A percentile compares a stretch with the other conserved stretches of the same genome.
Conservation (phyloP, 2,329 filamentous ascomycete genomes). For the Monilinia aucupariae region DNA sequence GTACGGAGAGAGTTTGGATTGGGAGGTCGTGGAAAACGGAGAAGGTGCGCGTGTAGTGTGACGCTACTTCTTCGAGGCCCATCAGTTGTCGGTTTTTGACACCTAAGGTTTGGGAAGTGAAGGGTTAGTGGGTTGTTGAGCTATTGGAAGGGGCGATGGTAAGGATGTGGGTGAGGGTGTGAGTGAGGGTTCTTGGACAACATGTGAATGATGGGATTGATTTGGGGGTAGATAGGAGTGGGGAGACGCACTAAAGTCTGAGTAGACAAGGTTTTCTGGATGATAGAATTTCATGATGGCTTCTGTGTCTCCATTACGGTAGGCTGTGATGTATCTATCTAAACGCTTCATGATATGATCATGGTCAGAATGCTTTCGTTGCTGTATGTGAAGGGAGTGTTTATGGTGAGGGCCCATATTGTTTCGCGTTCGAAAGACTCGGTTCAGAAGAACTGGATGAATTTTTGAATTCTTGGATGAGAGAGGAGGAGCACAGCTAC, state of each 20-base stretch:
- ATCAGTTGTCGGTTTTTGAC: neutral
- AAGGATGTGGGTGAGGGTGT: neutral
- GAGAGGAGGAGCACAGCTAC: neutral
- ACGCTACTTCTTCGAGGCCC: neutral
- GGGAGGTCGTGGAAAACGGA: neutral
- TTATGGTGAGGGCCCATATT: neutral
- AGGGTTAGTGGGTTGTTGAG: neutral
- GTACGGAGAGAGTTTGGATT: slow-evolving; percentile 1
- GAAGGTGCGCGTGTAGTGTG: neutral
- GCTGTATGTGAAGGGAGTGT: neutral
- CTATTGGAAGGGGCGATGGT: neutral
- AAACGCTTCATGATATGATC: slow-evolving; percentile 7
- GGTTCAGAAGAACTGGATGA: neutral
- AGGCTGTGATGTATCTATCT: slow-evolving; percentile 6
- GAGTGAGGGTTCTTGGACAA: too few relatives aligned
- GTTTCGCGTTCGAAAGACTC: neutral
- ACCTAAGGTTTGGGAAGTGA: neutral
- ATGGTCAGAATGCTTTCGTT: neutral
- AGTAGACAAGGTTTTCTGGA: slow-evolving; percentile 9
- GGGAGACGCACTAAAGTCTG: neutral
- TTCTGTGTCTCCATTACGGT: neutral
- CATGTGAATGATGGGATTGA: neutral
- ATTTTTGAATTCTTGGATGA: neutral
- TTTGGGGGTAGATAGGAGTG: neutral
- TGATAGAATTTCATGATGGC: slow-evolving; percentile 13